Evolutionary conservation across 1,284 basidiomycete species (phyloP).

Genomic region (Golubevia sp.): DNA sequence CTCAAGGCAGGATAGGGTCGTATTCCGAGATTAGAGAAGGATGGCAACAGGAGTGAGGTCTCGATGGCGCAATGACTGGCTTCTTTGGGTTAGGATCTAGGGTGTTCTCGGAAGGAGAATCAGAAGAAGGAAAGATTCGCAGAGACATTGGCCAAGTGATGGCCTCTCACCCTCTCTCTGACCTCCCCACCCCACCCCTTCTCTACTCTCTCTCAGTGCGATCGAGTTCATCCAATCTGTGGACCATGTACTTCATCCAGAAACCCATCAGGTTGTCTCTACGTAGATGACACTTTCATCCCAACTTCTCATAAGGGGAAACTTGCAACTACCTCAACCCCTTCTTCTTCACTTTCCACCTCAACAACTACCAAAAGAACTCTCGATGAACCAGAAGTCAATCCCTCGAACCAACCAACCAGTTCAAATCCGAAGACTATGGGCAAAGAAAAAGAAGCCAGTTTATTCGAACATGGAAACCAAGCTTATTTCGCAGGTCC

Average conservation of each 20-base stretch:
- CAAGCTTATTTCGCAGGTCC: slow-evolving; percentile 1
- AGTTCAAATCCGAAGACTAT: neutral
- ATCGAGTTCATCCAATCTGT: slow-evolving; percentile 44
- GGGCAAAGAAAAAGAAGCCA: neutral
- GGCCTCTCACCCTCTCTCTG: neutral
- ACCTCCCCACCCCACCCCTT: neutral
- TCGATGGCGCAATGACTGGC: too few relatives aligned
- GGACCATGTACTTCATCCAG: slow-evolving; percentile 27
- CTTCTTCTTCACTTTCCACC: neutral
- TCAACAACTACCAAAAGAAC: neutral
- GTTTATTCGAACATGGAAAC: neutral
- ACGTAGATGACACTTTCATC: neutral
- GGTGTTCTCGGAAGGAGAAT: too few relatives aligned
- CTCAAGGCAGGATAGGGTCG: too few relatives aligned
- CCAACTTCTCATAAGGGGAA: neutral
- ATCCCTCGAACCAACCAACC: neutral
- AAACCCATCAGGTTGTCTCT: neutral
- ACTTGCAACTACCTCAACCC: neutral
- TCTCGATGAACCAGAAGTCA: neutral
- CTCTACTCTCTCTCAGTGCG: slow-evolving; percentile 17
- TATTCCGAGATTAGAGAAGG: too few relatives aligned
- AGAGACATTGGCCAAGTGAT: too few relatives aligned
- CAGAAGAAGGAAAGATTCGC: too few relatives aligned
- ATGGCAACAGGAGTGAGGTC: too few relatives aligned
- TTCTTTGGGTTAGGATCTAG: too few relatives aligned